Base-by-base conservation (phyloP, 2,329 filamentous ascomycete species). In the Curvularia sp. region DNA sequence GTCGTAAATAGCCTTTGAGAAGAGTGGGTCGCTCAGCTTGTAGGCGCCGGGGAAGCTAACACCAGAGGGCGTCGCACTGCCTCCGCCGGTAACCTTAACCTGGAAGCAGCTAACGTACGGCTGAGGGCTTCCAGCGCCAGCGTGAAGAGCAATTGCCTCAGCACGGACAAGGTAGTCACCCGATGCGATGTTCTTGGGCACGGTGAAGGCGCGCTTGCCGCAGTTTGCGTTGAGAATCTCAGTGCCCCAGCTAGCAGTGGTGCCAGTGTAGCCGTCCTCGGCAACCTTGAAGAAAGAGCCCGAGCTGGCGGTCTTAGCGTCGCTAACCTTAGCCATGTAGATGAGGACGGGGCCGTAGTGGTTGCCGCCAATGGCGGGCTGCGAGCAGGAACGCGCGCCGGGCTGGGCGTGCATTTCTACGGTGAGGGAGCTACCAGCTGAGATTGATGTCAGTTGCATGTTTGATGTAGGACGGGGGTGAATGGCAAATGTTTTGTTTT, bases 141-240 rank as follows among this genome's bases (percentile, higher is more conserved):
- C 73, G 44, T 77, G 74, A 15, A 76, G 66, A 10, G 74, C 73
- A 46, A 75, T 68, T 5, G 61, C 73, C 66, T 77, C 75, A 46
- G 74, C 64, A 8, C 74, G 68, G 22, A 75, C 73, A 7, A 77
- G 67, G 57, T 75, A 77, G 56, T 76, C 65, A 15, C 74, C 72
- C 4, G 62, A 33, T 18, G 73, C 74, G 24, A 76, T 57, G 56
- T 53, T 69, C 64, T 70, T 75, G 49, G 74, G 74, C 8, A 77
- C 75, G 10, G 70, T 73, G 55, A 77, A 77, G 2, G 72, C 61
- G 38, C 70, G 63, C 66, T 76, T 77, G 49, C 74, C 74, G 60
- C 74, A 76, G 68, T 77, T 77, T 22, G 74, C 74, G 61, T 76
- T 77, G 49, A 77, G 71, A 60, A 75, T 75, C 66, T 77, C 73